Evolutionary conservation across 2,329 filamentous ascomycete genomes (phyloP).

Genomic region (Fusarium subtropicale): DNA sequence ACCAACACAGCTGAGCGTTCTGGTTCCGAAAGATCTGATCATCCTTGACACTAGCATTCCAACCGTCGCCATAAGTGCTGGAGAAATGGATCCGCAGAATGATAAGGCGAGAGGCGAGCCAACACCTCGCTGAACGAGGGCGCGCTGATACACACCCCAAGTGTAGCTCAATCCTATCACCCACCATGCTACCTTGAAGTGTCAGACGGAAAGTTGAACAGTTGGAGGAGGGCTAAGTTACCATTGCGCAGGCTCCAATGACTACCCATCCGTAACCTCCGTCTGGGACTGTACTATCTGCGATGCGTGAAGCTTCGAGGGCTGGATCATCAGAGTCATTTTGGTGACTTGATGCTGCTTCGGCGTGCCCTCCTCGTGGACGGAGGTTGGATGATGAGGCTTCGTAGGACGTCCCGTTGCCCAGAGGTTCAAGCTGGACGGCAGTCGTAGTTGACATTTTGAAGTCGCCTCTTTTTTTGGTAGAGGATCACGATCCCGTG

Average conservation of each 20-base stretch:
- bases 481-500: rapidly evolving
- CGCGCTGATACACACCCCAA: slow-evolving; percentile 71
- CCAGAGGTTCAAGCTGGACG: slow-evolving; percentile 28
- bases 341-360: background rate
- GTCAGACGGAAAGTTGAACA: background rate
- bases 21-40: slow-evolving; percentile 27
- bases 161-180: slow-evolving; percentile 67
- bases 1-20: slow-evolving; percentile 17
- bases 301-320: slow-evolving; percentile 38
- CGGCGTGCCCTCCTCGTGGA: slow-evolving; percentile 13
- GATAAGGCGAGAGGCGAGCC: slow-evolving; percentile 63
- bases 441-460: slow-evolving; percentile 35
- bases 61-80: slow-evolving; percentile 37
- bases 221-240: background rate
- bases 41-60: slow-evolving; percentile 30
- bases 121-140: slow-evolving; percentile 61
- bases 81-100: slow-evolving; percentile 65
- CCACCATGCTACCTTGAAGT: slow-evolving; percentile 55
- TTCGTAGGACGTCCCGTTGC: slow-evolving; percentile 14
- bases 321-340: slow-evolving; percentile 27
- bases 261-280: slow-evolving; percentile 49
- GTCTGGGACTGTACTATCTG: slow-evolving; percentile 44
- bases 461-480: background rate
- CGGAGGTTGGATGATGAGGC: slow-evolving; percentile 13
- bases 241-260: slow-evolving; percentile 39